Evolutionary conservation across 805 yeast species (phyloP).

Genomic region (Yamadazyma nakazawae): DNA sequence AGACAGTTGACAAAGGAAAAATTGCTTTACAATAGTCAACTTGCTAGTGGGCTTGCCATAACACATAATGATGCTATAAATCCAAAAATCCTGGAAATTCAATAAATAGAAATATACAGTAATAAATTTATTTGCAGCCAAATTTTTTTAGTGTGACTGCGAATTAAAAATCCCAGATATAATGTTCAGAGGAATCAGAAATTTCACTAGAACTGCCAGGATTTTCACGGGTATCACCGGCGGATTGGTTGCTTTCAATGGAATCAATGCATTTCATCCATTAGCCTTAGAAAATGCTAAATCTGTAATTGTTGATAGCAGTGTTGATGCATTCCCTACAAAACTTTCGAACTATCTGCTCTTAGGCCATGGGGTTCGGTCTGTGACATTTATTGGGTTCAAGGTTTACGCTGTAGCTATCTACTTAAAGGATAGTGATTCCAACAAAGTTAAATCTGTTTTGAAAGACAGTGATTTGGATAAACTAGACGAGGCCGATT

Average conservation of each 20-base stretch:
- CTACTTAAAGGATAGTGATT: constrained; percentile 65
- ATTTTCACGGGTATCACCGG: constrained; percentile 4
- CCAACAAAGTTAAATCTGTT: constrained; percentile 27
- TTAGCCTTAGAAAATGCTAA: constrained; percentile 9
- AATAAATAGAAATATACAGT: neutral
- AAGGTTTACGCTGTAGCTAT: constrained; percentile 87
- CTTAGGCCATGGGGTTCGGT: constrained; percentile 77
- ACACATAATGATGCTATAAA: constrained; percentile 23
- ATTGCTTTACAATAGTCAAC: constrained; percentile 32
- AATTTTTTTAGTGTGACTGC: neutral
- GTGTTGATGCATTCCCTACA: constrained; percentile 49
- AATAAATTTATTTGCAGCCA: neutral
- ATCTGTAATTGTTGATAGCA: constrained; percentile 38
- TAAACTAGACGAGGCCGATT: constrained; percentile 46
- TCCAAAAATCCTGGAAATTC: constrained; percentile 15
- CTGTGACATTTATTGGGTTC: constrained; percentile 77
- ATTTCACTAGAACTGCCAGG: neutral
- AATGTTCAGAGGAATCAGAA: constrained; percentile 5
- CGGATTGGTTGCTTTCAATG: constrained; percentile 2
- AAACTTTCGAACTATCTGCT: constrained; percentile 43
- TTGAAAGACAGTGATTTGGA: constrained; percentile 28
- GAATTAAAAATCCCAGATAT: neutral
- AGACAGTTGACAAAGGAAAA: constrained; percentile 17
- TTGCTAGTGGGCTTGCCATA: constrained; percentile 35
- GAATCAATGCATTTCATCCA: constrained; percentile 9